These are phyloP conservation scores for Peniophora sp. DNA, from an alignment of 1,284 basidiomycete species.

Conservation along the genomic window DNA sequence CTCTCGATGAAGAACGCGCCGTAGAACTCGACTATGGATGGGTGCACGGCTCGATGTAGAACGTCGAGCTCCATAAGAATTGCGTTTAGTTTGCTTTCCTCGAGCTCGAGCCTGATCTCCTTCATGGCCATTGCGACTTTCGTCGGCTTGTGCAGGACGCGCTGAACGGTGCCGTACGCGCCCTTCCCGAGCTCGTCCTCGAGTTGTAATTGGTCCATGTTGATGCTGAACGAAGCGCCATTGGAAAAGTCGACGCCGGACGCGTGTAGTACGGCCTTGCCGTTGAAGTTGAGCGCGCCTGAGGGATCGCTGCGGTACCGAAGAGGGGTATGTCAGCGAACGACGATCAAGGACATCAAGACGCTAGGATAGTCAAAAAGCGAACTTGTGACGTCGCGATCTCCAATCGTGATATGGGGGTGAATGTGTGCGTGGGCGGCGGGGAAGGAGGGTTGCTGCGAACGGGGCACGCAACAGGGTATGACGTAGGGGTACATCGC, in stretches of 20 bases:
- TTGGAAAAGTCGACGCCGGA: slow-evolving; percentile 93
- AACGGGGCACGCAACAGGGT: too few relatives aligned
- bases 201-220: slow-evolving; percentile 91
- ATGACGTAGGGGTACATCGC: too few relatives aligned
- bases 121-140: slow-evolving; percentile 99
- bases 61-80: slow-evolving; percentile 99
- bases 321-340: background rate
- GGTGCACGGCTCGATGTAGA: slow-evolving; percentile 85
- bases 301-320: slow-evolving; percentile 70
- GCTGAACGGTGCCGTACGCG: slow-evolving; percentile 97
- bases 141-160: slow-evolving; percentile 89
- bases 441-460: too few relatives aligned
- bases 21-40: slow-evolving; percentile 96
- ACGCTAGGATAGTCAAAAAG: too few relatives aligned
- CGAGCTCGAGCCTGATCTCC: slow-evolving; percentile 98
- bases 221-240: slow-evolving; percentile 90
- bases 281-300: slow-evolving; percentile 87
- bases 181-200: slow-evolving; percentile 92
- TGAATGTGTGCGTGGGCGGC: too few relatives aligned
- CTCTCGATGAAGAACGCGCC: slow-evolving; percentile 98
- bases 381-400: too few relatives aligned
- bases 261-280: slow-evolving; percentile 90
- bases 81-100: slow-evolving; percentile 88
- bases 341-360: too few relatives aligned
- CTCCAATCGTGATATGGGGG: too few relatives aligned